Evolutionary conservation across 306 rosid genomes (phyloP).

Genomic region (Arachis stenosperma): DNA sequence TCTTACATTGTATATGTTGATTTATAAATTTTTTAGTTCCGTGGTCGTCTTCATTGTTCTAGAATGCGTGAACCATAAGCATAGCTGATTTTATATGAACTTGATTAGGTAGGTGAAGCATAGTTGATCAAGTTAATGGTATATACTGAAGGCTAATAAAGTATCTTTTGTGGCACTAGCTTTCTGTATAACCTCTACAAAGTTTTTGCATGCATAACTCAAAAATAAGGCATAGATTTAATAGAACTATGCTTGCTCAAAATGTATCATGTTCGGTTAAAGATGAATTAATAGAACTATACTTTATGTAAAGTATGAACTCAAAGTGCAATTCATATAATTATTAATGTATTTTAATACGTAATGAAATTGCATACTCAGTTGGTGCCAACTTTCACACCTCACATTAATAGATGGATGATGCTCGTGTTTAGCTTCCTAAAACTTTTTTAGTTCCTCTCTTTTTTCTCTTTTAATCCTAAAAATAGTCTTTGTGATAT

Average conservation of each 20-base stretch:
- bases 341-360: constrained; percentile 43
- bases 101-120: constrained; percentile 2
- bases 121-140: constrained; percentile 1
- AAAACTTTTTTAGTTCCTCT: no score
- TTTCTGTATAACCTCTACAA: background rate
- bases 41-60: background rate
- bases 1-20: no score
- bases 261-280: background rate
- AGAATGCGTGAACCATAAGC: background rate
- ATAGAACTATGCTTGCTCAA: background rate
- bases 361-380: constrained; percentile 61
- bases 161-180: constrained; percentile 7
- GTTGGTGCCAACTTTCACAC: constrained; percentile 79
- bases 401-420: constrained; percentile 45
- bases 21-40: background rate
- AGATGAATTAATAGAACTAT: background rate
- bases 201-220: background rate
- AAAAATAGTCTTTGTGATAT: no score
- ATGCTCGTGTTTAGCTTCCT: no score
- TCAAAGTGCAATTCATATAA: background rate
- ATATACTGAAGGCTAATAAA: background rate
- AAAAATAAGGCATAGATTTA: background rate
- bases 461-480: no score
- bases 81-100: constrained; percentile 7
- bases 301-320: background rate